Base-by-base conservation (phyloP, 164 flowering plant genomes). In the Berberis thunbergii region DNA sequence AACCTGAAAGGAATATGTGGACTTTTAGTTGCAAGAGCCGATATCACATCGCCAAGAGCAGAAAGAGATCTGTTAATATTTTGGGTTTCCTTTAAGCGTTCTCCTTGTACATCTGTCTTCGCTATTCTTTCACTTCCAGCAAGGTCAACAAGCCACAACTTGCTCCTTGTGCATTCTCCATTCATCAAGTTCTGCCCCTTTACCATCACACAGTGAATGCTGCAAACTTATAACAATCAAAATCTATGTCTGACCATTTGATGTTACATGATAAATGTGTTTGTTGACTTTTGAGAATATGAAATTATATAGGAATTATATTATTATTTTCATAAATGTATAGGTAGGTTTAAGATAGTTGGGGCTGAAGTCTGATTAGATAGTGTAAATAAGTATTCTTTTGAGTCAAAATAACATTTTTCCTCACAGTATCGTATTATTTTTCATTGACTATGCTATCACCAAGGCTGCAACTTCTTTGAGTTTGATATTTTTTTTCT, bases 21-120 rank as follows among this genome's bases (percentile, higher is more conserved):
- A 69, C 96, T 88, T 79, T 86, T 91, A 64, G 82, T 88, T 57
- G 97, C 91, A 73, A 95, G 90, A 57, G 97, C 80, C 13, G 94
- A 89, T 79, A 95, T 91, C 43, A 95, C 99, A 76, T 95, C 99
- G 6, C 97, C 99, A 60, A 95, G 97, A 13, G 99, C 99, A 49
- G 97, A 91, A 46, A 95, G 85, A 42, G 99, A 95, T 75, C 84
- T 76, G 62, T 95, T 95, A 55, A 91, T 95, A 61, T 88, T 95
- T 72, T 95, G 96, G 48, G 99, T 77, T 77, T 95, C 97, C 81
- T 84, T 95, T 4, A 95, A 79, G 38, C 97, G 80, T 59, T 91
- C 99, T 43, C 97, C 99, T 72, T 86, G 97, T 53, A 89, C 97
- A 72, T 95, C 97, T 41, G 96, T 84, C 81, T 88, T 95, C 13